These are phyloP conservation scores for Corrigiola litoralis DNA, from an alignment of 179 eudicot genomes.

Conservation along the genomic window DNA sequence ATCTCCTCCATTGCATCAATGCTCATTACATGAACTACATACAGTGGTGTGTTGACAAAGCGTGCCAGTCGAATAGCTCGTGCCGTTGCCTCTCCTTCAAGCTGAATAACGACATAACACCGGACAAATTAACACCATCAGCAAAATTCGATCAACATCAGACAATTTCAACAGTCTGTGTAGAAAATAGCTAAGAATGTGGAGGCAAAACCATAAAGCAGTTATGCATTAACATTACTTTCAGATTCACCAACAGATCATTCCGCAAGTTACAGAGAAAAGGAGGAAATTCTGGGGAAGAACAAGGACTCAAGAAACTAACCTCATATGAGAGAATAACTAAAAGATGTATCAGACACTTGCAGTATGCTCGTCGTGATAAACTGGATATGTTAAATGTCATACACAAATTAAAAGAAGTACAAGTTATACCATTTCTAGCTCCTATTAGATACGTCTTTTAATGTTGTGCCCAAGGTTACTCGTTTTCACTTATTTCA, in stretches of 20 bases:
- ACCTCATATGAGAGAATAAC: too few relatives aligned
- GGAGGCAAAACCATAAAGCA: too few relatives aligned
- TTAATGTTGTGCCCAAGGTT: too few relatives aligned
- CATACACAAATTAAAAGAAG: too few relatives aligned
- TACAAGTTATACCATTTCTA: too few relatives aligned
- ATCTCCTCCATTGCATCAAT: conserved; percentile 96
- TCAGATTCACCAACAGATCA: not conserved
- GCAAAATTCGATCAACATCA: not conserved
- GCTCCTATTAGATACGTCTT: too few relatives aligned
- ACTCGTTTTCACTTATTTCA: not conserved
- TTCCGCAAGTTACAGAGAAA: not conserved
- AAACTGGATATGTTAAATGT: too few relatives aligned
- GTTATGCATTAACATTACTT: too few relatives aligned
- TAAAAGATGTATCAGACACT: too few relatives aligned
- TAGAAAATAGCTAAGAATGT: not conserved
- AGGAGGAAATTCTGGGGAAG: not conserved
- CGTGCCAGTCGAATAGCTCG: conserved; percentile 90
- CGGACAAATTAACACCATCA: not conserved
- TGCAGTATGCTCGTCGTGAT: too few relatives aligned
- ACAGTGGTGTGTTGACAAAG: conserved; percentile 80
- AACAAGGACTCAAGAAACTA: not conserved
- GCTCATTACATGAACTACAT: conserved; percentile 98
- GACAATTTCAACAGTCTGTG: not conserved
- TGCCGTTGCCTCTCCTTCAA: conserved; percentile 96
- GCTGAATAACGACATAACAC: conserved; percentile 36